phyloP scores from a whole-genome alignment of 768 basidiomycete species.

The Scleroderma citrinum region DNA sequence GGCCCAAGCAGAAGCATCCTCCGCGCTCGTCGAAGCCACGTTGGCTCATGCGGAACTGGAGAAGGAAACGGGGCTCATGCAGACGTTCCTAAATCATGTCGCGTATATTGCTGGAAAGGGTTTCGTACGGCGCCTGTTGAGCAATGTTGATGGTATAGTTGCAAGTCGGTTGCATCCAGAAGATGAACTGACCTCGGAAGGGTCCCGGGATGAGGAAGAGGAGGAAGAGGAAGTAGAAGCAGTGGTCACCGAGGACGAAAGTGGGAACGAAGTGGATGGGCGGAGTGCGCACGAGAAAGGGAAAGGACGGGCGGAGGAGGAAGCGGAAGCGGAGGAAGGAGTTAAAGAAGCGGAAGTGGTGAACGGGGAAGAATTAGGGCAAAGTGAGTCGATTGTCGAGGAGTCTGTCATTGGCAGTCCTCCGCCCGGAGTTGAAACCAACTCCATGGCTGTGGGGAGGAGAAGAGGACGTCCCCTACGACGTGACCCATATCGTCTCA shows the following conservation, averaged over 20 bases:
- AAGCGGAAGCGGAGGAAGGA: not conserved
- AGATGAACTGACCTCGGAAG: not conserved
- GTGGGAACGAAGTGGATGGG: not conserved
- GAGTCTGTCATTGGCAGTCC: not conserved
- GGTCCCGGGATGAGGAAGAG: not conserved
- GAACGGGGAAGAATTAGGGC: not conserved
- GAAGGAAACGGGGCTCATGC: slow-evolving; percentile 18
- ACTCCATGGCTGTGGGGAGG: not conserved
- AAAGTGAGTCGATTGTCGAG: not conserved
- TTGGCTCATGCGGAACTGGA: slow-evolving; percentile 23
- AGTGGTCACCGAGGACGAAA: not conserved
- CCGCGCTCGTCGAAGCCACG: slow-evolving; percentile 21
- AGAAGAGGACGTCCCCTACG: slow-evolving; percentile 1
- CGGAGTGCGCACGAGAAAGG: not conserved
- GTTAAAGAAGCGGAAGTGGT: not conserved
- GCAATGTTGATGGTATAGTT: slow-evolving; percentile 10
- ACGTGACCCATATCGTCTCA: slow-evolving; percentile 1
- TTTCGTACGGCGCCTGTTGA: slow-evolving; percentile 18
- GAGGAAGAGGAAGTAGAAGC: not conserved
- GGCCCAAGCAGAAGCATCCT: slow-evolving; percentile 11
- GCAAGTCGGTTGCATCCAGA: not conserved
- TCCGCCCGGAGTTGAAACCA: not conserved
- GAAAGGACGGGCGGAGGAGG: not conserved
- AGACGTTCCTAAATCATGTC: slow-evolving; percentile 19
- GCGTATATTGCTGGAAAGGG: slow-evolving; percentile 20